These are phyloP conservation scores for Magnusiomyces tetraspermus DNA, from an alignment of 1,139 yeast species.

Conservation along the genomic window DNA sequence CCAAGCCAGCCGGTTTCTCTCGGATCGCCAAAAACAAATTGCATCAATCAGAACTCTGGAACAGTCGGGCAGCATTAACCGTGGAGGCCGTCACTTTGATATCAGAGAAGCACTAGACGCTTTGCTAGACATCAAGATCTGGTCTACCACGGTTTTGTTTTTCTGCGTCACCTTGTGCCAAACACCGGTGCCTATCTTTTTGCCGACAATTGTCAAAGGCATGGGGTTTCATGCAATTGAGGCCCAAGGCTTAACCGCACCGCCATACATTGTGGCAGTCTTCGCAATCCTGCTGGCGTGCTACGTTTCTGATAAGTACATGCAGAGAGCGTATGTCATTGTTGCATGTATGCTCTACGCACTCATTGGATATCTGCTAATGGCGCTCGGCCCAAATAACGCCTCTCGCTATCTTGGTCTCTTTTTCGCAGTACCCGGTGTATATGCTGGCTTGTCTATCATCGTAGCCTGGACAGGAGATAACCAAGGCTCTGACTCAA, in stretches of 20 bases:
- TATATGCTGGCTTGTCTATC: constrained; percentile 27
- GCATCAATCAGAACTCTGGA: constrained; percentile 23
- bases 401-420: constrained; percentile 28
- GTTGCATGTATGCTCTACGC: constrained; percentile 21
- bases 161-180: constrained; percentile 28
- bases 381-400: constrained; percentile 22
- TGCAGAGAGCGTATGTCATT: constrained; percentile 25
- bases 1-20: constrained; percentile 29
- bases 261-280: constrained; percentile 24
- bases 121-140: constrained; percentile 19
- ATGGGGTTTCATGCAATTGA: constrained; percentile 25
- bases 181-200: constrained; percentile 25
- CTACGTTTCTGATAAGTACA: constrained; percentile 21
- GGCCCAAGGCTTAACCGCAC: constrained; percentile 27
- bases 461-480: constrained; percentile 29
- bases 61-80: constrained; percentile 19
- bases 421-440: constrained; percentile 28
- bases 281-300: constrained; percentile 18
- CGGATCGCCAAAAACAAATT: constrained; percentile 23
- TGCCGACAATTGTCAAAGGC: constrained; percentile 24
- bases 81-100: constrained; percentile 17
- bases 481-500: constrained; percentile 29
- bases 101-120: constrained; percentile 20
- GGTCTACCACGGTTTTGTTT: constrained; percentile 17
- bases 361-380: constrained; percentile 27